Evolutionary conservation across 352 stramenopile genomes (phyloP), one percentile per base, ranked within the genome.

Genomic region (Saprolegnia diclina): DNA sequence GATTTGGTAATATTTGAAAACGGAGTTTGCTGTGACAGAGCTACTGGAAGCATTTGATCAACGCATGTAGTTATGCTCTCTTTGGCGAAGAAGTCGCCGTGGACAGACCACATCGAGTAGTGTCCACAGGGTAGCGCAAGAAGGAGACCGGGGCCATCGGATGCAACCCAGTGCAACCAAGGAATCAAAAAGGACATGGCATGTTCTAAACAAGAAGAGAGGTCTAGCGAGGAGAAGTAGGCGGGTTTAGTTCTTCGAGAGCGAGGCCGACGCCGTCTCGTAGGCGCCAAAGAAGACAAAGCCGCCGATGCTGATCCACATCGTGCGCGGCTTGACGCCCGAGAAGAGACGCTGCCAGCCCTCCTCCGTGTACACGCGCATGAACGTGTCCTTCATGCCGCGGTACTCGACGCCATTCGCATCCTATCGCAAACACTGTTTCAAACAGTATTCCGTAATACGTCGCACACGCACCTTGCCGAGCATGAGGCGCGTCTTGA

Each of bases 211-310:
- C 29, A 35, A 35, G 29, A 35, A 35, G 29, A 35, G 29, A 35
- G 29, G 29, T 35, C 29, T 35, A 35, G 29, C 29, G 2, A 35
- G 29, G 29, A 35, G 29, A 35, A 35, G 29, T 35, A 35, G 5
- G 29, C 29, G 29, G 29, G 29, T 35, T 35, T 35, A 35, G 29
- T 48, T n/a, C 42, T 48, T 48, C 3, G 77, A 74, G 45, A 95
- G 87, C 19, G 81, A 90, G 24, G 83, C 79, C n/a, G 82, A 89
- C 55, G 82, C 74, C 76, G 94, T 95, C 71, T 99, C 97, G 79
- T 99, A 99, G 65, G 97, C 96, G 62, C 97, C 97, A 72, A 99
- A 99, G 79, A 99, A 99, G n/a, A 99, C 94, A 77, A 99, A 99
- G 45, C 97, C 97, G 46, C 97, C 97, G 73, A 99, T 98, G 22